A percentile compares a stretch with the other conserved stretches of the same genome.
Conservation (phyloP, 306 rosid genomes). For the Sesbania bispinosa region DNA sequence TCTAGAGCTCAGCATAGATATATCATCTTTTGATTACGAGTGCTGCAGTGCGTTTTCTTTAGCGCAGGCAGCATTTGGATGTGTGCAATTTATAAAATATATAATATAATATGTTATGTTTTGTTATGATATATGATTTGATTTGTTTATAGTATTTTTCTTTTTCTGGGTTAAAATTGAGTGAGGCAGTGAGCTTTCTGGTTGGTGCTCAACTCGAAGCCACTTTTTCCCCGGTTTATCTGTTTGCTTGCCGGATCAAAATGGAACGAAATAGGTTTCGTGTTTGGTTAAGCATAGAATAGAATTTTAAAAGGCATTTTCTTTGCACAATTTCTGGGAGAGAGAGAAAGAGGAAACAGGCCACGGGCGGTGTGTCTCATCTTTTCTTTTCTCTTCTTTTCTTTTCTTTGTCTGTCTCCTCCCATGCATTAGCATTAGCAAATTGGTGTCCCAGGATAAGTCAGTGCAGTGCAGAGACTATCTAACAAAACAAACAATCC, state of each 20-base stretch:
- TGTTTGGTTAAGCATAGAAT: conserved; percentile 51
- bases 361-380: conserved; percentile 12
- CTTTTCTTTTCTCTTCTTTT: too few species aligned
- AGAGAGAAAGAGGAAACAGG: conserved; percentile 15
- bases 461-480: too few species aligned
- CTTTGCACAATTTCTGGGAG: conserved; percentile 42
- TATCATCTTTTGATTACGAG: background rate
- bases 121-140: conserved; percentile 13
- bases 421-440: too few species aligned
- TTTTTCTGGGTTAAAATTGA: conserved; percentile 28
- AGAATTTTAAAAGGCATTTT: conserved; percentile 26
- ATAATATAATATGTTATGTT: background rate
- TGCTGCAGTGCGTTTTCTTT: conserved; percentile 17
- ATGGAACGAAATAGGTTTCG: conserved; percentile 58
- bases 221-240: conserved; percentile 62
- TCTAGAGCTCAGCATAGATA: background rate
- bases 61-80: conserved; percentile 34
- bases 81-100: conserved; percentile 14
- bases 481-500: too few species aligned
- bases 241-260: conserved; percentile 74
- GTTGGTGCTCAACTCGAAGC: conserved; percentile 76
- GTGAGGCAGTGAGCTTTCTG: conserved; percentile 38
- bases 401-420: too few species aligned
- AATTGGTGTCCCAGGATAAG: too few species aligned
- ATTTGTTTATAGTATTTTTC: conserved; percentile 31